These are phyloP conservation scores for Limnanthes douglasii DNA, from an alignment of 345 rosid species.

Conservation along the genomic window DNA sequence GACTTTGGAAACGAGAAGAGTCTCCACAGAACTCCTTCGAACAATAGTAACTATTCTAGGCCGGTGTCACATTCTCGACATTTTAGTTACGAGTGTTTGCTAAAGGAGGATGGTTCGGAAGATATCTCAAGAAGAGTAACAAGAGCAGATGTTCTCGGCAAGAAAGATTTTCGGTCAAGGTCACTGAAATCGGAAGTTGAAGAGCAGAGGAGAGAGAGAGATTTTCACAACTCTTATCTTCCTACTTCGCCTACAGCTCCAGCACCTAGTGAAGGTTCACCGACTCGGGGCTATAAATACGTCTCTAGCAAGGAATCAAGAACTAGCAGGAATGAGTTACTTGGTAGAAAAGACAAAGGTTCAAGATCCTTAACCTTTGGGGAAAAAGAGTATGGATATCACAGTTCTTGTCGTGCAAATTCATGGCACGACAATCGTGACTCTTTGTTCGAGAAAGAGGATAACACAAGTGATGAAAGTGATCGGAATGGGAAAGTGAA, in stretches of 20 bases:
- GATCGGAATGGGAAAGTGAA: constrained; percentile 9
- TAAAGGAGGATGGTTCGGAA: constrained; percentile 9
- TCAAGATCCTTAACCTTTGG: constrained; percentile 9
- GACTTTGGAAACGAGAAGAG: constrained; percentile 22
- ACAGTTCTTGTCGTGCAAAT: constrained; percentile 2
- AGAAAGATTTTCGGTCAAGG: constrained; percentile 12
- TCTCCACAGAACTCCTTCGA: constrained; percentile 10
- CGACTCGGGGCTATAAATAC: neutral
- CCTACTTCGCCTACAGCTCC: constrained; percentile 12
- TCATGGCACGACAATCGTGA: constrained; percentile 6
- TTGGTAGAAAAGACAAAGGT: constrained; percentile 8
- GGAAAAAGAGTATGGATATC: constrained; percentile 7
- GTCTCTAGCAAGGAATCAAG: neutral
- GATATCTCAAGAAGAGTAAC: constrained; percentile 6
- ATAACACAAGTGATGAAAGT: constrained; percentile 10
- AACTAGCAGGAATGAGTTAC: neutral
- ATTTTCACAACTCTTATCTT: constrained; percentile 14
- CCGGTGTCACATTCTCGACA: constrained; percentile 12
- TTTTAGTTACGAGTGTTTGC: constrained; percentile 13
- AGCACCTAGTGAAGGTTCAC: constrained; percentile 4
- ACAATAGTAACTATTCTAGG: neutral
- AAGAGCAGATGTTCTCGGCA: constrained; percentile 6
- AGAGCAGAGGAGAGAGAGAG: constrained; percentile 7
- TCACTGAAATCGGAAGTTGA: constrained; percentile 10
- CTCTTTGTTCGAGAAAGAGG: constrained; percentile 7